These are phyloP conservation scores for Roridomyces roridus DNA, from an alignment of 768 basidiomycete genomes.

Conservation along the genomic window DNA sequence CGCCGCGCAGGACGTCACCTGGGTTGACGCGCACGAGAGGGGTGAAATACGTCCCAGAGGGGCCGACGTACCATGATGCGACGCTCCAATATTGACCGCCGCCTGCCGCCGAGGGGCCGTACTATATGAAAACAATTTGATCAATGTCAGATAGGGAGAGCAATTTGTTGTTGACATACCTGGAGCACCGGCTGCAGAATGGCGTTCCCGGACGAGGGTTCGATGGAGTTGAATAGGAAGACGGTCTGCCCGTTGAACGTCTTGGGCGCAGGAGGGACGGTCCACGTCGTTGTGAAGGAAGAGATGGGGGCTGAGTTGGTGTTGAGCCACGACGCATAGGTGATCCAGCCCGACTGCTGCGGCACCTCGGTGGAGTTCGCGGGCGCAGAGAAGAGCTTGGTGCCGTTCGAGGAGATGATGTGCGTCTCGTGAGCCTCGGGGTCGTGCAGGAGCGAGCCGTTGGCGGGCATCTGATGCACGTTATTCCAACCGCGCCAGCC, in stretches of 20 bases:
- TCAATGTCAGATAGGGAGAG: not conserved
- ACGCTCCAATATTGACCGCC: no score
- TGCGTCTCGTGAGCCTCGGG: conserved; percentile 25
- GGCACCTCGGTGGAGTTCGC: not conserved
- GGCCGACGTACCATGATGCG: no score
- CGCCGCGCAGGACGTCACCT: not conserved
- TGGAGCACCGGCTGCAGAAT: conserved; percentile 32
- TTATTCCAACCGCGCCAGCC: no score
- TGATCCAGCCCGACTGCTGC: conserved; percentile 5
- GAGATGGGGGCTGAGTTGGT: conserved; percentile 20
- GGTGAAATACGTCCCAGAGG: not conserved
- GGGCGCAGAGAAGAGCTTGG: not conserved
- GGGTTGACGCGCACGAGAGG: not conserved
- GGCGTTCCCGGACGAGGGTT: conserved; percentile 1
- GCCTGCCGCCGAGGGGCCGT: no score
- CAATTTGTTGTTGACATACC: not conserved
- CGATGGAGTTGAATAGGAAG: conserved; percentile 30
- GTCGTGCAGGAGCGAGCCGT: conserved; percentile 26
- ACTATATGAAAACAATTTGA: no score
- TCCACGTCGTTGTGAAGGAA: conserved; percentile 27
- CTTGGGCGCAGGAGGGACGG: conserved; percentile 28
- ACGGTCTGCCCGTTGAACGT: conserved; percentile 26
- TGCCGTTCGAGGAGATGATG: conserved; percentile 5
- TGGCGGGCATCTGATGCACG: conserved; percentile 25
- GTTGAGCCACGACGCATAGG: conserved; percentile 19